These are phyloP conservation scores for Trichoderma oligosporum DNA, from an alignment of 2,329 filamentous ascomycete genomes.

Conservation along the genomic window DNA sequence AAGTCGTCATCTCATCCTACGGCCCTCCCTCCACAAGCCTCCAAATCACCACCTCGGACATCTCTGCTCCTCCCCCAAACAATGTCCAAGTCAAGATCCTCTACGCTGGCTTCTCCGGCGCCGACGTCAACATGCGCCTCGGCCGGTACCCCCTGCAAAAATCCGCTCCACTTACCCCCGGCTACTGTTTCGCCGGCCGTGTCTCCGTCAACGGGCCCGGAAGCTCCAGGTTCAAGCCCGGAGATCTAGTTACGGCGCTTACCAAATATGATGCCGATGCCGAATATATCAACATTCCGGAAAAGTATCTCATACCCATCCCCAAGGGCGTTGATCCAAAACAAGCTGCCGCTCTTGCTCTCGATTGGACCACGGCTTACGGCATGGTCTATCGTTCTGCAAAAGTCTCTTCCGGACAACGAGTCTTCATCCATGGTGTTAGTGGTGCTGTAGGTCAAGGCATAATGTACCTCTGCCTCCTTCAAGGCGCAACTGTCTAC, in stretches of 20 bases:
- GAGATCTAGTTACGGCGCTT: slow-evolving; percentile 35
- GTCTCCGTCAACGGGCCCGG: slow-evolving; percentile 38
- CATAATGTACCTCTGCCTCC: slow-evolving; percentile 39
- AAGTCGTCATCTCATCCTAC: slow-evolving; percentile 42
- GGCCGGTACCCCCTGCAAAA: slow-evolving; percentile 46
- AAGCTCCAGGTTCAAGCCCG: slow-evolving; percentile 28
- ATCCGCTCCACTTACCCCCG: slow-evolving; percentile 45
- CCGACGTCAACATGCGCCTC: slow-evolving; percentile 48
- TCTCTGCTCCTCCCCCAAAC: slow-evolving; percentile 38
- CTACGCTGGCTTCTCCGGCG: slow-evolving; percentile 46
- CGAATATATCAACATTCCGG: slow-evolving; percentile 43
- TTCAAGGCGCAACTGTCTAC: slow-evolving; percentile 45
- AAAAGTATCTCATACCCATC: slow-evolving; percentile 44
- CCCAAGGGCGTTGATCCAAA: slow-evolving; percentile 40
- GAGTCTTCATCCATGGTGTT: slow-evolving; percentile 49
- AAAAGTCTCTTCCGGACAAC: slow-evolving; percentile 40
- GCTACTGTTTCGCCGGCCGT: slow-evolving; percentile 46
- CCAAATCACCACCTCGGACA: slow-evolving; percentile 33
- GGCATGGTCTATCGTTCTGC: slow-evolving; percentile 37
- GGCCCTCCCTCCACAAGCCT: slow-evolving; percentile 38
- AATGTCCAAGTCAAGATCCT: slow-evolving; percentile 47
- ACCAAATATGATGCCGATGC: slow-evolving; percentile 43
- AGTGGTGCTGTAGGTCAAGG: slow-evolving; percentile 49
- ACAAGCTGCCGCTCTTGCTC: slow-evolving; percentile 39
- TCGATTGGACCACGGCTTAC: slow-evolving; percentile 46